Evolutionary conservation across 2,329 filamentous ascomycete species (phyloP).

Genomic region (Cordyceps cicadae): DNA sequence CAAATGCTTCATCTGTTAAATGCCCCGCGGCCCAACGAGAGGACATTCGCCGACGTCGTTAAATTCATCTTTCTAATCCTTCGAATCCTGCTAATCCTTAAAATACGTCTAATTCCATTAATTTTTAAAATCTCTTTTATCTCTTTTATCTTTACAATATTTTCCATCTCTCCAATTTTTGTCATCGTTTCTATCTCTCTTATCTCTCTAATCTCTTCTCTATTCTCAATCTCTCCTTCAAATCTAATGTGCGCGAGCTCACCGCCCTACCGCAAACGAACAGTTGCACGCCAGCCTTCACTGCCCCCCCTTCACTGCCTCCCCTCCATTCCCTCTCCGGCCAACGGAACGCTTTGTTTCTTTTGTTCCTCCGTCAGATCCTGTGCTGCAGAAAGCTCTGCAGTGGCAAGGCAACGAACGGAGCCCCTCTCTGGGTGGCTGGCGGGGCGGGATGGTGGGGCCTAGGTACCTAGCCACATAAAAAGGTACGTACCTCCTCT

Average conservation of each 20-base stretch:
- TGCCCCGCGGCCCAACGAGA: no score
- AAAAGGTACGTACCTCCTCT: not conserved
- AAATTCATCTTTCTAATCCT: no score
- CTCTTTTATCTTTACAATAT: no score
- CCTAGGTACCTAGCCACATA: not conserved
- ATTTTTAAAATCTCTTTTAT: no score
- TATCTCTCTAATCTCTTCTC: no score
- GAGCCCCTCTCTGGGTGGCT: not conserved
- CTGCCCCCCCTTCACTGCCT: not conserved
- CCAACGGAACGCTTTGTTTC: not conserved
- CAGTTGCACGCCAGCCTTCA: not conserved
- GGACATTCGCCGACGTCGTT: no score
- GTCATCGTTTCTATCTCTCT: no score
- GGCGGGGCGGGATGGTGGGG: not conserved
- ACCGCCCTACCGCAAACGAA: constrained; percentile 5
- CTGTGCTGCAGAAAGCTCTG: not conserved
- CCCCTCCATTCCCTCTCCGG: not conserved
- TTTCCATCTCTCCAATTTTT: no score
- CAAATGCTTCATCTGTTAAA: no score
- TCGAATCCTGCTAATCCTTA: no score
- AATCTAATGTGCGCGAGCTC: not conserved
- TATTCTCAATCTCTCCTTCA: no score
- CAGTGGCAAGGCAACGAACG: constrained; percentile 10
- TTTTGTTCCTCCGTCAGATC: not conserved
- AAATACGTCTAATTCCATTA: no score